Conservation (phyloP, 805 yeast genomes). For the Sugiyamaella americana region DNA sequence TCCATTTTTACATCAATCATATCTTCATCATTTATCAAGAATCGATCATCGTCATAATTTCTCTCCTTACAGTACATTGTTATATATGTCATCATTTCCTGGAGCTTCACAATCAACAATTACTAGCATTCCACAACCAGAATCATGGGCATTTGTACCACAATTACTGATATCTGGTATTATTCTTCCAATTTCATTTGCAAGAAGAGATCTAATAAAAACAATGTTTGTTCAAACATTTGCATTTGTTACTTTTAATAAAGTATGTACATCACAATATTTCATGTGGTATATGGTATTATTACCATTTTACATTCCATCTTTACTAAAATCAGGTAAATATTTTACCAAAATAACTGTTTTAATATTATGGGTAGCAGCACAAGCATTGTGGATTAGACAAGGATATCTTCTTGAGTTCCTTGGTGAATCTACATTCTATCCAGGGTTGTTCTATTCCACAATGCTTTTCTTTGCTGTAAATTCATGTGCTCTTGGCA, state of each 20-base stretch:
- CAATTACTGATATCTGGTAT: conserved; percentile 60
- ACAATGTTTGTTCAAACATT: conserved; percentile 71
- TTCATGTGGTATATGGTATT: conserved; percentile 91
- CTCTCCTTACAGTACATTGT: conserved; percentile 71
- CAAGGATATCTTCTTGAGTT: conserved; percentile 80
- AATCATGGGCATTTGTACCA: conserved; percentile 73
- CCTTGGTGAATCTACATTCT: conserved; percentile 60
- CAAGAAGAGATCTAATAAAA: conserved; percentile 39
- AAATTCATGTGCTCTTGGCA: conserved; percentile 56
- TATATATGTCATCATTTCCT: conserved; percentile 39
- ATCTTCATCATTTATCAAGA: conserved; percentile 74
- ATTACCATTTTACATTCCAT: conserved; percentile 63
- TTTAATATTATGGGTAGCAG: conserved; percentile 53
- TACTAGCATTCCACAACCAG: conserved; percentile 30
- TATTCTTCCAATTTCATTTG: conserved; percentile 49
- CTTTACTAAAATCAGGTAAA: conserved; percentile 29
- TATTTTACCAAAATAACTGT: conserved; percentile 25
- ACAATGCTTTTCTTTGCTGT: conserved; percentile 53
- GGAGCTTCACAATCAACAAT: conserved; percentile 10
- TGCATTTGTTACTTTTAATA: conserved; percentile 70
- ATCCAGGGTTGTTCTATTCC: conserved; percentile 49
- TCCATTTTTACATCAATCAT: conserved; percentile 71
- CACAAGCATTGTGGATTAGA: conserved; percentile 74
- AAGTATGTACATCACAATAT: conserved; percentile 90
- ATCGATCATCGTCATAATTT: conserved; percentile 94